Percentiles rank a stretch among this genome's conserved stretches.
Conservation (phyloP, 768 basidiomycete genomes). For the Lactarius tabidus region DNA sequence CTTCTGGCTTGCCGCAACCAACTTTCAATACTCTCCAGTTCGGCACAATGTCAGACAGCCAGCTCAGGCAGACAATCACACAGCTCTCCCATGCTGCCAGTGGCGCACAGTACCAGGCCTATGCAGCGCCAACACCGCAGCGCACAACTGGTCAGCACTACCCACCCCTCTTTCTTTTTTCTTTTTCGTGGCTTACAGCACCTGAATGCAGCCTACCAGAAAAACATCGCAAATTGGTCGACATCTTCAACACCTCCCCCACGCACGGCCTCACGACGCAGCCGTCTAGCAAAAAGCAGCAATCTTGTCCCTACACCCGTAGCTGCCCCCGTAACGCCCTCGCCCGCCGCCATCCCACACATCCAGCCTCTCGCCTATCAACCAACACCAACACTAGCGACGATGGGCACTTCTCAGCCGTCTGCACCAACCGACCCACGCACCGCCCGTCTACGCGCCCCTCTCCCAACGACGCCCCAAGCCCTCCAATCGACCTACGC, state of each 20-base stretch:
- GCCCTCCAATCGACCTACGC: conserved; percentile 80
- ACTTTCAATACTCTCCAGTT: conserved; percentile 30
- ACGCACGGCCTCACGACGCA: conserved; percentile 41
- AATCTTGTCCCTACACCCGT: conserved; percentile 37
- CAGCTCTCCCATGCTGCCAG: conserved; percentile 43
- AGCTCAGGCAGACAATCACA: conserved; percentile 58
- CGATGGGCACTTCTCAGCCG: conserved; percentile 30
- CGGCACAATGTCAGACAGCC: conserved; percentile 53
- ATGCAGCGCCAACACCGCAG: conserved; percentile 33
- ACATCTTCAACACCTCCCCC: conserved; percentile 53
- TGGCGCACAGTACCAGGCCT: conserved; percentile 35
- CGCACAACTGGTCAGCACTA: conserved; percentile 19
- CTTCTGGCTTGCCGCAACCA: conserved; percentile 2
- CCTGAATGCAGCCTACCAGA: conserved; percentile 47
- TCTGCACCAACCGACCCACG: conserved; percentile 43
- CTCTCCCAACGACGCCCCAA: conserved; percentile 58
- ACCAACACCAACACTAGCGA: conserved; percentile 31
- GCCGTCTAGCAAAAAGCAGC: conserved; percentile 40
- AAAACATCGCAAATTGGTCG: conserved; percentile 70
- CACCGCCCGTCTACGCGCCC: conserved; percentile 13
- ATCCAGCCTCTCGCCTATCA: conserved; percentile 28
- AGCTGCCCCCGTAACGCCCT: conserved; percentile 19
- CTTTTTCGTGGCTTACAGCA: not conserved
- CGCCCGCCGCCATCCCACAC: conserved; percentile 39
- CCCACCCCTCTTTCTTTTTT: not conserved